Evolutionary conservation across 805 yeast species (phyloP), one percentile per base, ranked within the genome.

Genomic region (Zygoascus flipseniorum): DNA sequence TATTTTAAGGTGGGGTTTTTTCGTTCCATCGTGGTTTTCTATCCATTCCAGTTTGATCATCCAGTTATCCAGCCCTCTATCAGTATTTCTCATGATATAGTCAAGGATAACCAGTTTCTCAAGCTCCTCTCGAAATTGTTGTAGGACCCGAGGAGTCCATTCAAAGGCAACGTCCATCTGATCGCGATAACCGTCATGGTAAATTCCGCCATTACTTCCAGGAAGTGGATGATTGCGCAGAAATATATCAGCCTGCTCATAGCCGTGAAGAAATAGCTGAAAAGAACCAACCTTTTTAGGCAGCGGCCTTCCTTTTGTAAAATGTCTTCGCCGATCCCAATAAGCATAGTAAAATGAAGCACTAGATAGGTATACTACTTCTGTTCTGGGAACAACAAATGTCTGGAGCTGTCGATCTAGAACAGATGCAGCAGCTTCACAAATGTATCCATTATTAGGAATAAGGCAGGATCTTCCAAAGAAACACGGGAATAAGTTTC

Each of bases 51-150:
- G 59, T 52, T 74, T 73, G 19, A 85, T 76, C 92, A 85, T 85
- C 90, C 90, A 85, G 60, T 85, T 85, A 62, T 85, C 90, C 10
- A 80, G 64, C 0, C 87, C 86, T 41, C 92, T 68, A 63, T 85
- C 90, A 0, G 92, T 85, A 60, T 85, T 85, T 58, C 90, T 68
- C 77, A 84, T 82, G 1, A 85, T 76, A 59, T 84, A 85, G 60
- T 85, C 90, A 31, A 85, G 67, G 37, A 85, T 79, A 1, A 85
- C 88, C 57, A 85, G 68, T 60, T 83, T 83, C 60, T 85, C 89
- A 31, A 85, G 63, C 63, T 85, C 84, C 51, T 76, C 73, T 41
- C 83, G 72, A 56, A 85, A 80, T 54, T 80, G 80, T 41, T 61
- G 57, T 8, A 83, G 60, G 0, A 72, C 69, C 8, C 68, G 68